Conservation (phyloP, 106 monocot genomes). For the Dactylorhiza incarnata region DNA sequence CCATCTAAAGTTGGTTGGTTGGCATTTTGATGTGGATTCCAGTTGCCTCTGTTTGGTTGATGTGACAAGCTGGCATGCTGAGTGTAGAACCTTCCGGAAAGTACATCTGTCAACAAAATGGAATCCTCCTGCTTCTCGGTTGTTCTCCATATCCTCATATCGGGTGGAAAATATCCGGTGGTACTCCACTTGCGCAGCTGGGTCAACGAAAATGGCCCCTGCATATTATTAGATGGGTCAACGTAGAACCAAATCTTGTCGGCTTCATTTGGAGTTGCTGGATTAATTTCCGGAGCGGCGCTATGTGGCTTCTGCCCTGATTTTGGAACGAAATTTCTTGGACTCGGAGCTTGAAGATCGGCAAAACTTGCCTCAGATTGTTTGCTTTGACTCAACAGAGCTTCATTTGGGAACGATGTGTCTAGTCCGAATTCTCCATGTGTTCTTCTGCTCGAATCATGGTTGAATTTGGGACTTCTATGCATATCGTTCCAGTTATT, state of each 20-base stretch:
- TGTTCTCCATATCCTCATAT: slow-evolving; percentile 42
- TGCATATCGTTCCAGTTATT: slow-evolving; percentile 16
- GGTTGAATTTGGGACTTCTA: slow-evolving; percentile 4
- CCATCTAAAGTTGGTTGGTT: not conserved
- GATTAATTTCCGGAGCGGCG: slow-evolving; percentile 14
- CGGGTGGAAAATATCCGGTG: slow-evolving; percentile 47
- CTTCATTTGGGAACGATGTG: slow-evolving; percentile 14
- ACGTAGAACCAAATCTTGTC: slow-evolving; percentile 67
- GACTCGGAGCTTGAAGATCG: slow-evolving; percentile 9
- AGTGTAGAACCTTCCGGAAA: slow-evolving; percentile 27
- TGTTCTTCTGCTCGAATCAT: slow-evolving; percentile 13
- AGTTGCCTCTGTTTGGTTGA: slow-evolving; percentile 3
- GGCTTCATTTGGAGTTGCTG: slow-evolving; percentile 19
- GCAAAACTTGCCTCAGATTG: not conserved
- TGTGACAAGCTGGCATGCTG: slow-evolving; percentile 14
- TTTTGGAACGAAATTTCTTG: slow-evolving; percentile 9
- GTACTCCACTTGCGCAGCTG: slow-evolving; percentile 59
- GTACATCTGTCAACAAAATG: slow-evolving; percentile 34
- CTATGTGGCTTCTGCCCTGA: slow-evolving; percentile 12
- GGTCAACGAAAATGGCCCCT: slow-evolving; percentile 58
- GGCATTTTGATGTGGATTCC: slow-evolving; percentile 9
- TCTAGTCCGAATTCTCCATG: slow-evolving; percentile 5
- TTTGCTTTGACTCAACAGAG: slow-evolving; percentile 8
- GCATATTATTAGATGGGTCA: slow-evolving; percentile 51
- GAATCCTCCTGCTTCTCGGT: slow-evolving; percentile 41